Percentiles rank a stretch among this genome's conserved stretches.
Evolutionary conservation across 75 land plant genomes (phyloP).

Genomic region (Selaginella moellendorffii): DNA sequence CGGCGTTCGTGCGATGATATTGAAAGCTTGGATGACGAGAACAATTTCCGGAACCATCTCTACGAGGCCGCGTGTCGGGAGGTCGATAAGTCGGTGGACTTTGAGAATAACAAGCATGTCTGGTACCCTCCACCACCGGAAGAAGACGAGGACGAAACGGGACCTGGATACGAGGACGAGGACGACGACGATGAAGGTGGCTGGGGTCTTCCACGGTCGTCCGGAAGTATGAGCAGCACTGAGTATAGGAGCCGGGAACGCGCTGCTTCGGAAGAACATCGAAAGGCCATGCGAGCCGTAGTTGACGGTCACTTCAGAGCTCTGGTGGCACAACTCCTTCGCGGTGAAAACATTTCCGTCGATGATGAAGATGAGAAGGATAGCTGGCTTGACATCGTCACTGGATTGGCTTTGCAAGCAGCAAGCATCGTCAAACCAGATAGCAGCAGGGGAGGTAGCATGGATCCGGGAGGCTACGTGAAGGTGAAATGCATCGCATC

Average conservation of each 20-base stretch:
- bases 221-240: slow-evolving; percentile 31
- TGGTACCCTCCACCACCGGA: slow-evolving; percentile 78
- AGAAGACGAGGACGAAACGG: slow-evolving; percentile 44
- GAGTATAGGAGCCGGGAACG: slow-evolving; percentile 30
- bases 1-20: slow-evolving; percentile 16
- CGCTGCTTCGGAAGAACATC: slow-evolving; percentile 25
- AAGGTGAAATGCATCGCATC: slow-evolving; percentile 80
- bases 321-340: slow-evolving; percentile 68
- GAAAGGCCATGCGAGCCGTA: slow-evolving; percentile 42
- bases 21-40: slow-evolving; percentile 13
- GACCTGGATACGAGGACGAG: slow-evolving; percentile 46
- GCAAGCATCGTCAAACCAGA: slow-evolving; percentile 79
- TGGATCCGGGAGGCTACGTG: slow-evolving; percentile 92
- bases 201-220: slow-evolving; percentile 27
- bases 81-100: slow-evolving; percentile 35
- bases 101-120: slow-evolving; percentile 47
- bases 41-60: slow-evolving; percentile 7
- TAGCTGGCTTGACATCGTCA: slow-evolving; percentile 65
- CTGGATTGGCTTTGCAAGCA: slow-evolving; percentile 69
- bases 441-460: slow-evolving; percentile 73
- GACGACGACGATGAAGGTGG: slow-evolving; percentile 70
- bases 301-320: slow-evolving; percentile 70
- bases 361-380: slow-evolving; percentile 22
- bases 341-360: slow-evolving; percentile 18
- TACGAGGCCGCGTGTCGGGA: slow-evolving; percentile 16